Base-by-base conservation (phyloP, 345 rosid genomes). In the Citrus medica region DNA sequence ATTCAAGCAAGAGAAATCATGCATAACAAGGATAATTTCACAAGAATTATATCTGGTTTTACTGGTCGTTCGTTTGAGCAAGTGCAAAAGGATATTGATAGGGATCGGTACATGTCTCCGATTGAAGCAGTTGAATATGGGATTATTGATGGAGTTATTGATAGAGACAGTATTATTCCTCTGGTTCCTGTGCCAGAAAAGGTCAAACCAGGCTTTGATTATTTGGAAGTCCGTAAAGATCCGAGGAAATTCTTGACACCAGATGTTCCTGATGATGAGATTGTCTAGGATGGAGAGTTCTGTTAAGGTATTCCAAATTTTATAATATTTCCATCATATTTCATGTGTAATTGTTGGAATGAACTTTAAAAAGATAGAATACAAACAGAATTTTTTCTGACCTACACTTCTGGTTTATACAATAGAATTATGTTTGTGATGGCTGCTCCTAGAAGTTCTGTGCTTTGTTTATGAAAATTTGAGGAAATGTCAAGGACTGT, bases 111-210 rank as follows among this genome's bases (percentile, higher is more conserved):
- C 79, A 92, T 96, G 97, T 92, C 98, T 79, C 97, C 99, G 0
- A 90, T 92, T 62, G 98, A 96, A 87, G 97, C 93, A 0, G 97
- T 94, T 67, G 99, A 94, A 78, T 96, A 91, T 76, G 99, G 98
- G 24, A 85, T 96, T 27, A 91, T 94, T n/a, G 98, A 96, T 82
- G 99, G 94, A 59, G 96, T 94, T 70, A 92, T 94, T 22, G 99
- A 94, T 74, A 82, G 92, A 81, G 98, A 96, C 67, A 91, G 90
- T 78, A 91, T 92, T 66, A 90, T 96, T 79, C 95, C 98, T 56
- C 83, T 92, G 59, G 86, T 76, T 78, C 98, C 98, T 63, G 91
- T 92, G 42, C 98, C 98, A 21, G 94, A 90, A 42, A 89, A 82
- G 70, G 95, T 96, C 75, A 90, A 84, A 66, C 74, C 97, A 32